Conservation (phyloP, 768 basidiomycete species). For the Asterophora parasitica region DNA sequence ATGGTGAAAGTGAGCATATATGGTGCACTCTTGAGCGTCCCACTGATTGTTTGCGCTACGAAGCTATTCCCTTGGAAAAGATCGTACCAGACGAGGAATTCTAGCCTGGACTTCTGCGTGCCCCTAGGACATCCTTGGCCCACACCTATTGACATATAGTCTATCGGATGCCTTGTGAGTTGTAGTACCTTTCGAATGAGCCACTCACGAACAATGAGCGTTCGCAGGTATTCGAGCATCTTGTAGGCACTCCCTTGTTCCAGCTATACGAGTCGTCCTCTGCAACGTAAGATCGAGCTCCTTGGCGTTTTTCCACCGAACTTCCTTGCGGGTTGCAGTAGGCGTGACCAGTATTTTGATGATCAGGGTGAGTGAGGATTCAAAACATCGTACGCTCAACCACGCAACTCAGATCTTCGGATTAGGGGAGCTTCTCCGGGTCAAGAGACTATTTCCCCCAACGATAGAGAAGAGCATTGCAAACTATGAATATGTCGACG, state of each 20-base stretch:
- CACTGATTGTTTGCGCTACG: neutral
- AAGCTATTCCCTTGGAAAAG: neutral
- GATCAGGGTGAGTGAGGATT: slow-evolving; percentile 11
- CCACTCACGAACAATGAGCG: neutral
- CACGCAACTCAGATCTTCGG: neutral
- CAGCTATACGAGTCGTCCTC: slow-evolving; percentile 2
- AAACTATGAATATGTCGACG: neutral
- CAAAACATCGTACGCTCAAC: no score
- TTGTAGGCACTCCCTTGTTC: neutral
- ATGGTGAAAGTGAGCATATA: slow-evolving; percentile 14
- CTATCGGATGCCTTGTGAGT: slow-evolving; percentile 23
- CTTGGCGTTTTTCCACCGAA: slow-evolving; percentile 16
- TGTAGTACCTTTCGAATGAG: neutral
- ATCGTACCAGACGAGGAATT: neutral
- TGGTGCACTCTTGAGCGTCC: neutral
- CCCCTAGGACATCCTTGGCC: slow-evolving; percentile 19
- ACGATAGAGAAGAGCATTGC: neutral
- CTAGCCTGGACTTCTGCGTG: slow-evolving; percentile 17
- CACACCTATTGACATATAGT: slow-evolving; percentile 23
- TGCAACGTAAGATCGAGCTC: slow-evolving; percentile 16
- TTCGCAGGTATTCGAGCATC: slow-evolving; percentile 11
- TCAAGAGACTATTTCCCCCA: neutral
- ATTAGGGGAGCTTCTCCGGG: slow-evolving; percentile 6
- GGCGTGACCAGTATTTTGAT: slow-evolving; percentile 14
- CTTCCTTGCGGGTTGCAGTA: slow-evolving; percentile 15